Evolutionary conservation across 2,329 filamentous ascomycete genomes (phyloP).

Genomic region (Scedosporium dehoogii): DNA sequence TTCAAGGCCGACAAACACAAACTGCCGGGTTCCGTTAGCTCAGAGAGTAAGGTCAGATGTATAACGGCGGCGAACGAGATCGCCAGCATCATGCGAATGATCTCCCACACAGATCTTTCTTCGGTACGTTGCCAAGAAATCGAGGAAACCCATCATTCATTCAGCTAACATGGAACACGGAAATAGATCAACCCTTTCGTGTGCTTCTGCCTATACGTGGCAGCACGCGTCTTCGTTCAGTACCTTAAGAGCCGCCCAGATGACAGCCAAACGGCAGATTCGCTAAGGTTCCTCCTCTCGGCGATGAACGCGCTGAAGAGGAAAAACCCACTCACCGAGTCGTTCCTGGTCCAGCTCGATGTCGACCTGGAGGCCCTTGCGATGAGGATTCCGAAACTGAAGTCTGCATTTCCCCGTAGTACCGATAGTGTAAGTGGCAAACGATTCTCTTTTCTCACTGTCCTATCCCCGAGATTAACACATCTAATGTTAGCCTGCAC

Average conservation of each 20-base stretch:
- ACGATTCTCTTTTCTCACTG: background rate
- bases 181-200: slow-evolving; percentile 86
- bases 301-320: slow-evolving; percentile 85
- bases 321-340: slow-evolving; percentile 85
- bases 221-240: slow-evolving; percentile 88
- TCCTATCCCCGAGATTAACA: background rate
- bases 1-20: slow-evolving; percentile 92
- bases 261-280: slow-evolving; percentile 67
- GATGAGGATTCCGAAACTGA: slow-evolving; percentile 48
- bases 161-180: slow-evolving; percentile 13
- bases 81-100: slow-evolving; percentile 88
- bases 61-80: slow-evolving; percentile 92
- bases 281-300: slow-evolving; percentile 79
- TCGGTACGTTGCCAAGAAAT: slow-evolving; percentile 46
- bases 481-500: background rate
- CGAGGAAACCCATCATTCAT: background rate
- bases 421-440: slow-evolving; percentile 37
- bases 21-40: slow-evolving; percentile 64
- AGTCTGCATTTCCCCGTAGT: slow-evolving; percentile 42
- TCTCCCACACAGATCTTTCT: slow-evolving; percentile 80
- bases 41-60: slow-evolving; percentile 86
- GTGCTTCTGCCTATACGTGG: slow-evolving; percentile 93
- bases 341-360: slow-evolving; percentile 86
- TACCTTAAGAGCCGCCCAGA: slow-evolving; percentile 91
- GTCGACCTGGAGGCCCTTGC: slow-evolving; percentile 75